Evolutionary conservation across 495 filamentous ascomycete genomes (phyloP).

Genomic region (Geopyxis carbonaria): DNA sequence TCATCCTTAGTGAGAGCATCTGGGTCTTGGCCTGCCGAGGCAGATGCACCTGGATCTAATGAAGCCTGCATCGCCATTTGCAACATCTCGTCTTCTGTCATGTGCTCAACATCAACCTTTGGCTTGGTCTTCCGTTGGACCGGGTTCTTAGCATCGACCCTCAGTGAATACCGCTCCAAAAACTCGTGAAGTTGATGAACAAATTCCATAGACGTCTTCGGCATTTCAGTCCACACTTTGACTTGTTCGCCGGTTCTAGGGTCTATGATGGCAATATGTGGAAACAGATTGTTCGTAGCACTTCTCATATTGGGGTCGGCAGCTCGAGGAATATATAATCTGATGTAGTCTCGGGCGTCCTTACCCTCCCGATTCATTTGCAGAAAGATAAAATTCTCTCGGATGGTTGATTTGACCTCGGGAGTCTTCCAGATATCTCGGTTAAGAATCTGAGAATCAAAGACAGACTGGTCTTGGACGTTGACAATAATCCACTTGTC

Average conservation of each 20-base stretch:
- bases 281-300: slow-evolving; percentile 43
- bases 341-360: slow-evolving; percentile 57
- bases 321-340: slow-evolving; percentile 64
- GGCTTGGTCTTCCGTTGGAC: slow-evolving; percentile 58
- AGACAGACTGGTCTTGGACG: slow-evolving; percentile 77
- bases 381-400: slow-evolving; percentile 87
- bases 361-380: slow-evolving; percentile 75
- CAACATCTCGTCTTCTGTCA: slow-evolving; percentile 96
- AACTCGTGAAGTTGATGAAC: slow-evolving; percentile 87
- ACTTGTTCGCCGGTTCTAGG: slow-evolving; percentile 93
- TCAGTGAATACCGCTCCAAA: slow-evolving; percentile 83
- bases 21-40: slow-evolving; percentile 45
- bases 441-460: slow-evolving; percentile 84
- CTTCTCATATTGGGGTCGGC: no score
- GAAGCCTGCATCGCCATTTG: slow-evolving; percentile 56
- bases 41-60: slow-evolving; percentile 20
- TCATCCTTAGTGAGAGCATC: slow-evolving; percentile 74
- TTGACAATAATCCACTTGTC: slow-evolving; percentile 94
- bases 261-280: slow-evolving; percentile 89
- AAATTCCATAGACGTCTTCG: slow-evolving; percentile 62
- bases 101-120: slow-evolving; percentile 59
- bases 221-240: slow-evolving; percentile 80
- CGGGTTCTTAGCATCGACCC: slow-evolving; percentile 74
- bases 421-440: slow-evolving; percentile 87
- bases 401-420: slow-evolving; percentile 57